Percentiles rank a stretch among this genome's conserved stretches.
These are phyloP conservation scores for Aspergillus sclerotiicarbonarius DNA, from an alignment of 495 filamentous ascomycete species.

Conservation along the genomic window DNA sequence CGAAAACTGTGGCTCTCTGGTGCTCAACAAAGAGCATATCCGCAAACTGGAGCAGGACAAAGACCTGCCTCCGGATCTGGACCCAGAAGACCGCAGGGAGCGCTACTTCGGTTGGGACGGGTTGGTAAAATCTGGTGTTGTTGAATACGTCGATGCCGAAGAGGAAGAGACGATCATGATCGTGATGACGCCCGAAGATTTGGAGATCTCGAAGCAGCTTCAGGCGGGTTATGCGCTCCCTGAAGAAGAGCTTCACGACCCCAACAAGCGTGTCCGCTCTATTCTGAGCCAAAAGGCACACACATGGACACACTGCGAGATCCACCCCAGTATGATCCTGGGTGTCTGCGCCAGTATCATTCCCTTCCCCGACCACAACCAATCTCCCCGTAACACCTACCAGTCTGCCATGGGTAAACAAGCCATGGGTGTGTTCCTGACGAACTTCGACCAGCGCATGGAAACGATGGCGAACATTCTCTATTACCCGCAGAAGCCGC, in stretches of 20 bases:
- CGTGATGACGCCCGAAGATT: slow-evolving; percentile 94
- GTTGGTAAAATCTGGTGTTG: slow-evolving; percentile 72
- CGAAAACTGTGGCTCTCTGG: slow-evolving; percentile 69
- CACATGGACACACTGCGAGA: slow-evolving; percentile 96
- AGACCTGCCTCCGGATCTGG: slow-evolving; percentile 54
- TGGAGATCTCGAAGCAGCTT: slow-evolving; percentile 67
- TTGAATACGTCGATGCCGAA: slow-evolving; percentile 96
- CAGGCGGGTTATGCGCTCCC: slow-evolving; percentile 62
- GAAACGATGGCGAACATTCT: slow-evolving; percentile 99
- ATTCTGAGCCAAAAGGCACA: slow-evolving; percentile 77
- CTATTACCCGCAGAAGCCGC: slow-evolving; percentile 96
- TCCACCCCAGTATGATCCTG: slow-evolving; percentile 98
- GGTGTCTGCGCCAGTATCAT: slow-evolving; percentile 99
- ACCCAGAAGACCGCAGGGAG: slow-evolving; percentile 55
- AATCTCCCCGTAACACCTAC: slow-evolving; percentile 97
- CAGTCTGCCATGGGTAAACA: slow-evolving; percentile 99
- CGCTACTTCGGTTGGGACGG: slow-evolving; percentile 84
- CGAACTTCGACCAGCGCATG: slow-evolving; percentile 94
- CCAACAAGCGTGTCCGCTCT: slow-evolving; percentile 81
- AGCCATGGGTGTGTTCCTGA: slow-evolving; percentile 98
- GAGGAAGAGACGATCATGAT: slow-evolving; percentile 99
- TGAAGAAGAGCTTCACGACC: slow-evolving; percentile 57
- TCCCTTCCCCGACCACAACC: slow-evolving; percentile 99
- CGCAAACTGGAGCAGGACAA: slow-evolving; percentile 66
- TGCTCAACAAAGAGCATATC: slow-evolving; percentile 80